phyloP scores from a whole-genome alignment of 345 rosid genomes.

The Cochlearia excelsa region DNA sequence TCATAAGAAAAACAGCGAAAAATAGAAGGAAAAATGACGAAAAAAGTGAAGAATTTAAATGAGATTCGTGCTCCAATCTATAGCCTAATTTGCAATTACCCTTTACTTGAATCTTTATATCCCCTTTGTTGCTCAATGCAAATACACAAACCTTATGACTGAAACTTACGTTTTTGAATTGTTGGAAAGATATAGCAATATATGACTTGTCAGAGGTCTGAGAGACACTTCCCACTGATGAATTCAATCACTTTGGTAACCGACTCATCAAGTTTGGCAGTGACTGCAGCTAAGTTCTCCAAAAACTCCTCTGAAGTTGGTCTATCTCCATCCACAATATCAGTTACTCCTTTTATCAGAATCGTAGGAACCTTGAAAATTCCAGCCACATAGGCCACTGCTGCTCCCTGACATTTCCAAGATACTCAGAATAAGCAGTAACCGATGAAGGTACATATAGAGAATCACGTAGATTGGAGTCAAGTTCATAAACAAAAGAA shows the following conservation, averaged over 20 bases:
- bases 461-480: slow-evolving; percentile 22
- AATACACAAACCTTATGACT: slow-evolving; percentile 5
- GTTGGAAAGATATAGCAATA: not conserved
- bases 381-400: slow-evolving; percentile 77
- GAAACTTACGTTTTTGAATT: slow-evolving; percentile 2
- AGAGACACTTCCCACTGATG: slow-evolving; percentile 63
- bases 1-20: slow-evolving; percentile 4
- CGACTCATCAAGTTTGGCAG: slow-evolving; percentile 54
- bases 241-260: slow-evolving; percentile 58
- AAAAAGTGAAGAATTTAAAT: not conserved
- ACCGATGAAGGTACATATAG: slow-evolving; percentile 1
- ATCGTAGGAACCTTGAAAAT: slow-evolving; percentile 76
- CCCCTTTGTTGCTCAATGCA: slow-evolving; percentile 9
- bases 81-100: slow-evolving; percentile 4
- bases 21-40: slow-evolving; percentile 2
- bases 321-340: slow-evolving; percentile 68
- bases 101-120: slow-evolving; percentile 11
- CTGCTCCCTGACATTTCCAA: slow-evolving; percentile 65
- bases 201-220: slow-evolving; percentile 53
- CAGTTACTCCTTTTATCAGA: slow-evolving; percentile 83
- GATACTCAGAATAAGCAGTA: slow-evolving; percentile 10
- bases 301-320: slow-evolving; percentile 72
- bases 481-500: slow-evolving; percentile 7
- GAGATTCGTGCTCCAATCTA: slow-evolving; percentile 5
- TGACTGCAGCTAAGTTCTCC: slow-evolving; percentile 74